Evolutionary conservation across 805 yeast genomes (phyloP).

Genomic region (Grigorovia humatica): DNA sequence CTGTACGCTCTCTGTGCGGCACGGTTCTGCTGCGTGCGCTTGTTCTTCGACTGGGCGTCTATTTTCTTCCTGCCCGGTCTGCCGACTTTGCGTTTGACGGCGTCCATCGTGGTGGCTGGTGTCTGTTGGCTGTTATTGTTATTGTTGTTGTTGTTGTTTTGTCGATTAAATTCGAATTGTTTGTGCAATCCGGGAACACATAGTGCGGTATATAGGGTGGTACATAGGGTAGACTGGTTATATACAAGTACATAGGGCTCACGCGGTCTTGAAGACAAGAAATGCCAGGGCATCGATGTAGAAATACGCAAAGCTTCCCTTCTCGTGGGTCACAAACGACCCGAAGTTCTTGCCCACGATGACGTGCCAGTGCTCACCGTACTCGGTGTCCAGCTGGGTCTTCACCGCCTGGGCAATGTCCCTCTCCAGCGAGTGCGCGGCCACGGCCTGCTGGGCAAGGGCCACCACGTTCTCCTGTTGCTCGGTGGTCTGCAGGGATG

Average conservation of each 20-base stretch:
- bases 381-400: constrained; percentile 49
- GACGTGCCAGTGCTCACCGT: constrained; percentile 73
- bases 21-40: constrained; percentile 91
- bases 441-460: constrained; percentile 12
- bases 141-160: no score
- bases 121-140: no score
- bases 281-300: constrained; percentile 62
- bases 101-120: neutral
- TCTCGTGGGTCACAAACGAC: constrained; percentile 68
- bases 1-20: constrained; percentile 98
- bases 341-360: constrained; percentile 75
- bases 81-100: constrained; percentile 14
- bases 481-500: constrained; percentile 3
- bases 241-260: constrained; percentile 2
- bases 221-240: neutral
- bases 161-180: no score
- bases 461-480: neutral
- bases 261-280: constrained; percentile 59
- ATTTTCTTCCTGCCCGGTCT: constrained; percentile 80
- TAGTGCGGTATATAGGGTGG: neutral
- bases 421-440: constrained; percentile 19
- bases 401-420: constrained; percentile 60
- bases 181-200: neutral
- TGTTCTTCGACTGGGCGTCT: constrained; percentile 69
- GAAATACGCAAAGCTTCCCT: constrained; percentile 60